A percentile compares a stretch with the other conserved stretches of the same genome.
phyloP scores from a whole-genome alignment of 257 asterid species.

The Capsicum rhomboideum region DNA sequence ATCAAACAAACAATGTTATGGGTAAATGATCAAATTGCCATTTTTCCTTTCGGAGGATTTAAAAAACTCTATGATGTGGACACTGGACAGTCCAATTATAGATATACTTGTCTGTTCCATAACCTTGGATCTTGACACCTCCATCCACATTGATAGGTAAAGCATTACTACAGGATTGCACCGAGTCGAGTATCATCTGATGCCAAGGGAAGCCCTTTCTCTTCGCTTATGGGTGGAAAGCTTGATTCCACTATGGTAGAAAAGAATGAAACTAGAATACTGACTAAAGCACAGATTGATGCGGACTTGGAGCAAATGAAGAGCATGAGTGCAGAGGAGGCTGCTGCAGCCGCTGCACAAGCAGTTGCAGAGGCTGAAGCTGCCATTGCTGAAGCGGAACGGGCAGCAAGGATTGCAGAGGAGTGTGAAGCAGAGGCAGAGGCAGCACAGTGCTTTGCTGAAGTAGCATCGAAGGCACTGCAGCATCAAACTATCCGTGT shows the following conservation, averaged over 20 bases:
- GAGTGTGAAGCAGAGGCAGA: conserved; percentile 7
- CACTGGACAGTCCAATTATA: background rate
- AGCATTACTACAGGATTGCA: conserved; percentile 70
- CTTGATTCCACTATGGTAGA: conserved; percentile 17
- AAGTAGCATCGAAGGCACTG: conserved; percentile 56
- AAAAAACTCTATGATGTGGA: background rate
- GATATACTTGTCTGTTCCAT: background rate
- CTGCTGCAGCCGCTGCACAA: conserved; percentile 11
- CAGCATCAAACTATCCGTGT: conserved; percentile 45
- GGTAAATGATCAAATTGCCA: background rate
- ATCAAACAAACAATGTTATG: background rate
- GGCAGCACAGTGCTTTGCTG: conserved; percentile 73
- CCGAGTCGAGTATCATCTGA: conserved; percentile 38
- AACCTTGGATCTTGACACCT: background rate
- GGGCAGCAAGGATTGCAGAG: conserved; percentile 2
- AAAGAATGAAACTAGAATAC: conserved; percentile 24
- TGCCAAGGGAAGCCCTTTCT: conserved; percentile 20
- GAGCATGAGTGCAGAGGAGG: conserved; percentile 10
- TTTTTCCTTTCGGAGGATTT: background rate
- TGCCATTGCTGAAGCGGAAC: conserved; percentile 4
- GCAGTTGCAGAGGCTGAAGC: conserved; percentile 5
- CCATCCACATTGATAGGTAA: conserved; percentile 47
- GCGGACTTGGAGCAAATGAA: conserved; percentile 8
- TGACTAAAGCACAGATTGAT: conserved; percentile 25
- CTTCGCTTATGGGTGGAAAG: conserved; percentile 20